Evolutionary conservation across 2,329 filamentous ascomycete genomes (phyloP).

Genomic region (Podosphaera xanthii): DNA sequence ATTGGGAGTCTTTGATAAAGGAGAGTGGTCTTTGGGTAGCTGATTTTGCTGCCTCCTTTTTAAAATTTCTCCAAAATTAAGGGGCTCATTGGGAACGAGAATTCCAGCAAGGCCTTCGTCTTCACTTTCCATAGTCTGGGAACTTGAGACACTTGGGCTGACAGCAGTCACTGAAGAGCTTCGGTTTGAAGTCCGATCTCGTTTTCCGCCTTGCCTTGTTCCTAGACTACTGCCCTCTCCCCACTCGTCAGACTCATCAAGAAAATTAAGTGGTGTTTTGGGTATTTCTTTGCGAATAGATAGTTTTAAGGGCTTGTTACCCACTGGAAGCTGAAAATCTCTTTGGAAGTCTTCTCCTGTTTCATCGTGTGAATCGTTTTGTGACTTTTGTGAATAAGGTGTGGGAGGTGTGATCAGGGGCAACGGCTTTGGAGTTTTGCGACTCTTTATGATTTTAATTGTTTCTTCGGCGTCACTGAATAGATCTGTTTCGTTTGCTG

Average conservation of each 20-base stretch:
- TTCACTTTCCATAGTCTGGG: constrained; percentile 76
- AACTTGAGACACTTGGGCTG: constrained; percentile 82
- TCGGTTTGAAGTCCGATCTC: constrained; percentile 55
- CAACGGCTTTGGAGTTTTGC: constrained; percentile 26
- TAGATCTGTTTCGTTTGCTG: constrained; percentile 37
- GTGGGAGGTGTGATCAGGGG: constrained; percentile 33
- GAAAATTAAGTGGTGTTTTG: constrained; percentile 33
- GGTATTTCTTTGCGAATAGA: constrained; percentile 36
- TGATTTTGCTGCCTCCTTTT: constrained; percentile 43
- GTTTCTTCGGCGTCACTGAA: constrained; percentile 40
- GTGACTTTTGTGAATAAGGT: constrained; percentile 14
- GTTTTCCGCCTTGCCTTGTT: constrained; percentile 65
- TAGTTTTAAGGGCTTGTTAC: constrained; percentile 38
- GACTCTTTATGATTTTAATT: constrained; percentile 42
- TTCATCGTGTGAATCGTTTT: constrained; percentile 17
- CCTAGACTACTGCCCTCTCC: constrained; percentile 81
- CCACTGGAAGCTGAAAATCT: constrained; percentile 47
- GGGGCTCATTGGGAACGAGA: constrained; percentile 56
- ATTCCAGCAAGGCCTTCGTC: constrained; percentile 85
- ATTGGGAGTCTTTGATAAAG: constrained; percentile 16
- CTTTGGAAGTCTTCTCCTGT: constrained; percentile 46
- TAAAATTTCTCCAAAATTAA: constrained; percentile 63
- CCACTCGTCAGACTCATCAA: constrained; percentile 75
- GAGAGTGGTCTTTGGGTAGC: constrained; percentile 27
- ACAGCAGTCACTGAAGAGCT: constrained; percentile 75